These are phyloP conservation scores for Lactarius trivialis DNA, from an alignment of 768 basidiomycete genomes.

Conservation along the genomic window DNA sequence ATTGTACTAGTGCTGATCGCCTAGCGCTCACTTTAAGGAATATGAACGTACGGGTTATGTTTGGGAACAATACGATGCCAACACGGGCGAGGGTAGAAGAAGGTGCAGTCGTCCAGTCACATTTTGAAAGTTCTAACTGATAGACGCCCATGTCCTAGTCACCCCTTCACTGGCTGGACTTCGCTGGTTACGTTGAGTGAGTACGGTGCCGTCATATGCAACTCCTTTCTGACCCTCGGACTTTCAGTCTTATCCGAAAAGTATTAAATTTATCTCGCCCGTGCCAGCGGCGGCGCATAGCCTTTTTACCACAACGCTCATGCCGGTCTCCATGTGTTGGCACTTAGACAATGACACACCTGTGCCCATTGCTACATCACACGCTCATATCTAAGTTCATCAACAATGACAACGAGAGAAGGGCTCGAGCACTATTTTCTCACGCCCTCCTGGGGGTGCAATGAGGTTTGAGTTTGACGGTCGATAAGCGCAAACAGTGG, in stretches of 20 bases:
- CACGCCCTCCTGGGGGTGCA: neutral
- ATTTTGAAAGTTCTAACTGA: neutral
- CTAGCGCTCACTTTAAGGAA: conserved; percentile 45
- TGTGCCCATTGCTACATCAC: neutral
- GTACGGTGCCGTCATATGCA: conserved; percentile 30
- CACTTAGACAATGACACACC: neutral
- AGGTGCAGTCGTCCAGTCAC: conserved; percentile 46
- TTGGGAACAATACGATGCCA: conserved; percentile 94
- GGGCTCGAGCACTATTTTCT: neutral
- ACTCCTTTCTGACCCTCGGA: conserved; percentile 14
- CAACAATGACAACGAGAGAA: neutral
- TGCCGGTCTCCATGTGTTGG: neutral
- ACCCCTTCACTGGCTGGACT: conserved; percentile 98
- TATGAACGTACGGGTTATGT: conserved; percentile 90
- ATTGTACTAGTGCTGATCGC: neutral
- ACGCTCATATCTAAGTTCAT: neutral
- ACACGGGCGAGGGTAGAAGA: conserved; percentile 75
- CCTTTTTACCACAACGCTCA: neutral
- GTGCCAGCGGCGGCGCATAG: neutral
- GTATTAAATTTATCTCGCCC: conserved; percentile 35
- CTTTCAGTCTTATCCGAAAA: conserved; percentile 59
- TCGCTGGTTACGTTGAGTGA: conserved; percentile 82
- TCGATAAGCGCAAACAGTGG: neutral
- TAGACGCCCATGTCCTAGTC: conserved; percentile 40
- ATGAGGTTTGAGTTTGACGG: neutral